Conservation (phyloP, 1,284 basidiomycete genomes). For the Chalciporus sp. region DNA sequence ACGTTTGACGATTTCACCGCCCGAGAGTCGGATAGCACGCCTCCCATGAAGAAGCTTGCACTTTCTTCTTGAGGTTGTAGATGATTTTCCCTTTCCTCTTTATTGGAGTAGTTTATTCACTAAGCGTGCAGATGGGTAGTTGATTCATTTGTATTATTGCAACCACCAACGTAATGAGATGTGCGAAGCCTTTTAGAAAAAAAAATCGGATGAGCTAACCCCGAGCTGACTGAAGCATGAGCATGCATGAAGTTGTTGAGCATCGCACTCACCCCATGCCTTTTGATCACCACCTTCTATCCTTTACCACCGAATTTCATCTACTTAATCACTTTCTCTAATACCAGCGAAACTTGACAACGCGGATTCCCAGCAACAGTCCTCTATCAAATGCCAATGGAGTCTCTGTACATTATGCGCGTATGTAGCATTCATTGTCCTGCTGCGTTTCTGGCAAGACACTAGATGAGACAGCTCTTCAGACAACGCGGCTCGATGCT, state of each 20-base stretch:
- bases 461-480: conserved; percentile 5
- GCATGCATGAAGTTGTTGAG: background rate
- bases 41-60: conserved; percentile 61
- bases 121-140: conserved; percentile 18
- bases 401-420: background rate
- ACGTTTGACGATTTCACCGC: conserved; percentile 28
- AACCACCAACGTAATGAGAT: conserved; percentile 23
- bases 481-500: conserved; percentile 25
- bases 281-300: background rate
- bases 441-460: background rate
- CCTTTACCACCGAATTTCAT: background rate
- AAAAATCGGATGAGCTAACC: background rate
- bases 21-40: conserved; percentile 47
- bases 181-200: background rate
- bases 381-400: background rate
- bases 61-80: conserved; percentile 32
- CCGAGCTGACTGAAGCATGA: background rate
- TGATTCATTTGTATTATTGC: conserved; percentile 28
- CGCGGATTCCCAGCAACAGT: conserved; percentile 1
- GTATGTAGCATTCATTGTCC: conserved; percentile 9
- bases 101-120: conserved; percentile 41
- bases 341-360: background rate
- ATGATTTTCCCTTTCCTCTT: conserved; percentile 22
- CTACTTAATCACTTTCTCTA: background rate
- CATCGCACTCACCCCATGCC: background rate